Conservation (phyloP, 768 basidiomycete genomes). For the Sutorius australiensis region DNA sequence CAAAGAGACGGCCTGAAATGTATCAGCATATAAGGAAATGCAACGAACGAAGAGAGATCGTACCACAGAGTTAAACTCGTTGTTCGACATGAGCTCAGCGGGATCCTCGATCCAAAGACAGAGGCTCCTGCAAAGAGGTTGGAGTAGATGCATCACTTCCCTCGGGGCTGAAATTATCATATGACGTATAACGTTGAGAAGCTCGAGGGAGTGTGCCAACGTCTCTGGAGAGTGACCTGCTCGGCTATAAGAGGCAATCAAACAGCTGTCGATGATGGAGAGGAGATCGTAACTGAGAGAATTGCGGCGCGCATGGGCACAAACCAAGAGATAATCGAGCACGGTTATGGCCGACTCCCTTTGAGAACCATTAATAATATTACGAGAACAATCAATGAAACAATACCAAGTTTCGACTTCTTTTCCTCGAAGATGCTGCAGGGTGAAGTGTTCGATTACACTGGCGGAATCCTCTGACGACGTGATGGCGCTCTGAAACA, state of each 20-base stretch:
- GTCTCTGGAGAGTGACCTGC: constrained; percentile 22
- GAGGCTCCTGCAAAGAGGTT: constrained; percentile 37
- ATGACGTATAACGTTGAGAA: constrained; percentile 35
- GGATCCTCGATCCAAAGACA: constrained; percentile 54
- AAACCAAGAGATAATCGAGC: constrained; percentile 17
- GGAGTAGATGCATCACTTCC: constrained; percentile 35
- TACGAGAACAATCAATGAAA: neutral
- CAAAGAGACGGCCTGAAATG: constrained; percentile 31
- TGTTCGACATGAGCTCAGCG: constrained; percentile 34
- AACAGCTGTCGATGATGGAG: constrained; percentile 25
- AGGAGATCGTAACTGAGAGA: constrained; percentile 25
- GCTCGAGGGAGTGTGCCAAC: constrained; percentile 30
- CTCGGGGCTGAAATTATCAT: constrained; percentile 29
- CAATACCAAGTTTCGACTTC: constrained; percentile 23
- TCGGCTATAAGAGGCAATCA: constrained; percentile 35
- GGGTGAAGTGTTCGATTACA: constrained; percentile 15
- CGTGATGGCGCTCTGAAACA: constrained; percentile 34
- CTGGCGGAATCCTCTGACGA: constrained; percentile 7
- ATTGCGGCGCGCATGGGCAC: constrained; percentile 1
- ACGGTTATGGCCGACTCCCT: constrained; percentile 21
- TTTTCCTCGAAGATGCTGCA: constrained; percentile 11
- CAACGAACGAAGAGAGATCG: constrained; percentile 15
- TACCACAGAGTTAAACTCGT: constrained; percentile 49
- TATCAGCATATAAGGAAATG: neutral
- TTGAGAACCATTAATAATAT: constrained; percentile 7